Evolutionary conservation across 1,284 basidiomycete species (phyloP).

Genomic region (Boletus smithii): DNA sequence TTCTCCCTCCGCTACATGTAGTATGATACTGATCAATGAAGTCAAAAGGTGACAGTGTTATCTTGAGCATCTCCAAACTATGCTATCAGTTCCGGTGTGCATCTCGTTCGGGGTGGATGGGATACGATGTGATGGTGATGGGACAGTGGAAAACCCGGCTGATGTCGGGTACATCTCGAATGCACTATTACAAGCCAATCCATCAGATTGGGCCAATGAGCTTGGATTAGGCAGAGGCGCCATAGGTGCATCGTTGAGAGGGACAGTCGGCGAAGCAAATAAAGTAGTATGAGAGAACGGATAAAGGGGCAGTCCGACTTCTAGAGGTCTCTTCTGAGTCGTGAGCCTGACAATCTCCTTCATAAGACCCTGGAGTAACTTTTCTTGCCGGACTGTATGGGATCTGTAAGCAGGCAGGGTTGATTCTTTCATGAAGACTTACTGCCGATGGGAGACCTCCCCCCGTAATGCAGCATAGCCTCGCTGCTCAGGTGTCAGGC

Average conservation of each 20-base stretch:
- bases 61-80: slow-evolving; percentile 14
- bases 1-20: slow-evolving; percentile 8
- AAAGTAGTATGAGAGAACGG: slow-evolving; percentile 69
- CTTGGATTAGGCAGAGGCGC: slow-evolving; percentile 40
- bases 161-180: slow-evolving; percentile 15
- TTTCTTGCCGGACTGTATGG: slow-evolving; percentile 67
- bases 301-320: slow-evolving; percentile 74
- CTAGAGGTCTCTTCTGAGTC: slow-evolving; percentile 68
- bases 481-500: slow-evolving; percentile 43
- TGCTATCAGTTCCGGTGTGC: not conserved
- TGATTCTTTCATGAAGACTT: slow-evolving; percentile 32
- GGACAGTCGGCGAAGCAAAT: slow-evolving; percentile 44
- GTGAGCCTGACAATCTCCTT: slow-evolving; percentile 79
- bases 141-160: slow-evolving; percentile 1
- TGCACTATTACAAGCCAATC: slow-evolving; percentile 2
- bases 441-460: slow-evolving; percentile 79
- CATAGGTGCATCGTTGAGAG: slow-evolving; percentile 23
- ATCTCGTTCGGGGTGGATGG: slow-evolving; percentile 10
- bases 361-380: slow-evolving; percentile 78
- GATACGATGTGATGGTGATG: slow-evolving; percentile 10
- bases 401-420: slow-evolving; percentile 16
- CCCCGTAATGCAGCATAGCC: slow-evolving; percentile 76
- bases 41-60: slow-evolving; percentile 3
- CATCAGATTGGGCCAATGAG: slow-evolving; percentile 12
- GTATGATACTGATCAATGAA: slow-evolving; percentile 8